Evolutionary conservation across 2,329 filamentous ascomycete species (phyloP).

Genomic region (Ophiostoma sp.): DNA sequence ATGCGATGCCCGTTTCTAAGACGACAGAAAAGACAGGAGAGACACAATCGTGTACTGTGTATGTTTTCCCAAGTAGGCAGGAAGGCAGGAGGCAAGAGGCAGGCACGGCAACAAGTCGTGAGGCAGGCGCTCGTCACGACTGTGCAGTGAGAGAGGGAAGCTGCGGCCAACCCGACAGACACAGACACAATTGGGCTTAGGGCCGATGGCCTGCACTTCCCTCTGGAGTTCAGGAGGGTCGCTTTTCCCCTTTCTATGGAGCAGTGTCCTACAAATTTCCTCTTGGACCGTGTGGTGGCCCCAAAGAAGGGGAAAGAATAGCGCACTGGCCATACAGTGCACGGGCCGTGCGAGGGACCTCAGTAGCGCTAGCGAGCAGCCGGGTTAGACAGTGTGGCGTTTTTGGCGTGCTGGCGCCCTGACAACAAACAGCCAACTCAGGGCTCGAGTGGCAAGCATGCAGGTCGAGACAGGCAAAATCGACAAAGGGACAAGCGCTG

Average conservation of each 20-base stretch:
- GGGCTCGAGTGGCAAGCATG: neutral
- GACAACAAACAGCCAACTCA: neutral
- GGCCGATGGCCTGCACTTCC: neutral
- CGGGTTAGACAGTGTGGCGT: neutral
- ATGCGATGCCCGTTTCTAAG: slow-evolving; percentile 14
- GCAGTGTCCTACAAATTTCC: slow-evolving; percentile 2
- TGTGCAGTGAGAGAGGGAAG: neutral
- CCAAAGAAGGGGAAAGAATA: neutral
- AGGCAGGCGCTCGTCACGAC: neutral
- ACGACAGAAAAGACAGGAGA: neutral
- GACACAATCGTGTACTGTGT: neutral
- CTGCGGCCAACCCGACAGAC: neutral
- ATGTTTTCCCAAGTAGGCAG: neutral
- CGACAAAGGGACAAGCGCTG: neutral
- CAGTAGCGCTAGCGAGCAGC: neutral
- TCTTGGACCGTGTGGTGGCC: neutral
- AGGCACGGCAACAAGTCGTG: slow-evolving; percentile 7
- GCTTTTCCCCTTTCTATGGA: neutral
- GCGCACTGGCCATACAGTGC: slow-evolving; percentile 14
- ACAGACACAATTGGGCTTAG: slow-evolving; percentile 22
- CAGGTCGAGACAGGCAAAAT: neutral
- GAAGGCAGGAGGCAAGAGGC: neutral
- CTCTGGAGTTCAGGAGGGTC: neutral
- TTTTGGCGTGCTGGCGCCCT: neutral
- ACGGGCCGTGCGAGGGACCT: slow-evolving; percentile 7